phyloP scores from a whole-genome alignment of 495 filamentous ascomycete genomes.

The Thozetella sp. region DNA sequence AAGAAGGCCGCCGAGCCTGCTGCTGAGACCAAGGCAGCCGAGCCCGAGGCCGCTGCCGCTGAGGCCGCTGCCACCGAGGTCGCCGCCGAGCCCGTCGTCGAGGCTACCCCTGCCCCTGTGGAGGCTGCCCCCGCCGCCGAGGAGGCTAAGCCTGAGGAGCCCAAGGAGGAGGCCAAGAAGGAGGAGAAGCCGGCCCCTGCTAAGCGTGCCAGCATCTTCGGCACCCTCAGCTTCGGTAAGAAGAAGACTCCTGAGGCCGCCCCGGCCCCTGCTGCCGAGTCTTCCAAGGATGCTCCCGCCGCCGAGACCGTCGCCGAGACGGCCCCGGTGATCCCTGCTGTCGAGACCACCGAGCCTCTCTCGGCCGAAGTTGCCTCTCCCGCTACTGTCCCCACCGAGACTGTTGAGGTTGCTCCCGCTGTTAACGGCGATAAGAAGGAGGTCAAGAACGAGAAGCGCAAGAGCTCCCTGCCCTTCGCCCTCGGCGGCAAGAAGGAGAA shows the following conservation, averaged over 20 bases:
- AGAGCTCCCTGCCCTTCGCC: constrained; percentile 55
- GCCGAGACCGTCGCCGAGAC: constrained; percentile 53
- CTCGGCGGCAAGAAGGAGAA: constrained; percentile 56
- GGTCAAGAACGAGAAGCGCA: constrained; percentile 57
- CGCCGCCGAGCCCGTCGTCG: constrained; percentile 24
- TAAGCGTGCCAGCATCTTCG: constrained; percentile 55
- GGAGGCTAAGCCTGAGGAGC: constrained; percentile 30
- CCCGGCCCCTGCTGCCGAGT: constrained; percentile 32
- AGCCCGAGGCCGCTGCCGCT: constrained; percentile 29
- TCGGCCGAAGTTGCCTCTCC: constrained; percentile 46
- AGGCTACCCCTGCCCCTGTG: constrained; percentile 29
- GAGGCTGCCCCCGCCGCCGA: constrained; percentile 28
- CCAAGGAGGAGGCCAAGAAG: constrained; percentile 20
- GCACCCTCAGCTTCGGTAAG: constrained; percentile 51
- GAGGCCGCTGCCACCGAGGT: constrained; percentile 27
- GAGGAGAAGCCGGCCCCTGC: constrained; percentile 32
- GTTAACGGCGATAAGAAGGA: constrained; percentile 55
- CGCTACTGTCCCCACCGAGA: constrained; percentile 42
- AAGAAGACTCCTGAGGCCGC: constrained; percentile 49
- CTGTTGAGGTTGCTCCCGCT: constrained; percentile 38
- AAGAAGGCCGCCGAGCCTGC: constrained; percentile 52
- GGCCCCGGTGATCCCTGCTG: constrained; percentile 58
- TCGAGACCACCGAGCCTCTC: constrained; percentile 58
- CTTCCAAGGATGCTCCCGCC: constrained; percentile 18
- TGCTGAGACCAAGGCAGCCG: constrained; percentile 45